Evolutionary conservation across 495 filamentous ascomycete species (phyloP).

Genomic region (Hypoxylon lienhwacheense): DNA sequence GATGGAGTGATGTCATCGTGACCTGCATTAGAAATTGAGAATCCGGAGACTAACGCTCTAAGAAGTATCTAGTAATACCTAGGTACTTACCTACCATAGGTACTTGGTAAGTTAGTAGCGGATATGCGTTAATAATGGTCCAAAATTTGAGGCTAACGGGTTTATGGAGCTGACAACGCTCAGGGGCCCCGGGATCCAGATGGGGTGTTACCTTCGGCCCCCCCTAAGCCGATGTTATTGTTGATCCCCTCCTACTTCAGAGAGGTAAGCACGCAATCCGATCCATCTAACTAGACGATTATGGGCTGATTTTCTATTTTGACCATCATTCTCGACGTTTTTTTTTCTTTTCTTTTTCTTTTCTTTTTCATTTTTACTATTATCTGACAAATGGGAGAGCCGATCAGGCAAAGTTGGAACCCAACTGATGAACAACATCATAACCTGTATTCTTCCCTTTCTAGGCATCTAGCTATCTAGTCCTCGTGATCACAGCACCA

Average conservation of each 20-base stretch:
- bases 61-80: too few species aligned
- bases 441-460: constrained; percentile 4
- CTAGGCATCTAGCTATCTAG: constrained; percentile 3
- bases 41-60: too few species aligned
- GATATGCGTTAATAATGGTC: too few species aligned
- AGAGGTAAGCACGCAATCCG: constrained; percentile 7
- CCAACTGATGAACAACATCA: constrained; percentile 15
- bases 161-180: too few species aligned
- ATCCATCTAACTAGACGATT: constrained; percentile 15
- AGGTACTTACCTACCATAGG: too few species aligned
- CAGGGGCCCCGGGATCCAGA: constrained; percentile 19
- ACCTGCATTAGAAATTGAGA: too few species aligned
- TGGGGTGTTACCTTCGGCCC: constrained; percentile 8
- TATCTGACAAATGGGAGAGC: constrained; percentile 15
- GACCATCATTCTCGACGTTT: too few species aligned
- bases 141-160: constrained; percentile 22
- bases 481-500: constrained; percentile 20
- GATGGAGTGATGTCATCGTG: constrained; percentile 29
- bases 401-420: constrained; percentile 28
- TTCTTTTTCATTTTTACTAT: neutral
- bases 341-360: constrained; percentile 6
- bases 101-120: neutral
- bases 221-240: constrained; percentile 16
- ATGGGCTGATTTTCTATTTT: constrained; percentile 36
- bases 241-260: constrained; percentile 26